These are phyloP conservation scores for Solanum paucissectum DNA, from an alignment of 257 asterid genomes.

Conservation along the genomic window DNA sequence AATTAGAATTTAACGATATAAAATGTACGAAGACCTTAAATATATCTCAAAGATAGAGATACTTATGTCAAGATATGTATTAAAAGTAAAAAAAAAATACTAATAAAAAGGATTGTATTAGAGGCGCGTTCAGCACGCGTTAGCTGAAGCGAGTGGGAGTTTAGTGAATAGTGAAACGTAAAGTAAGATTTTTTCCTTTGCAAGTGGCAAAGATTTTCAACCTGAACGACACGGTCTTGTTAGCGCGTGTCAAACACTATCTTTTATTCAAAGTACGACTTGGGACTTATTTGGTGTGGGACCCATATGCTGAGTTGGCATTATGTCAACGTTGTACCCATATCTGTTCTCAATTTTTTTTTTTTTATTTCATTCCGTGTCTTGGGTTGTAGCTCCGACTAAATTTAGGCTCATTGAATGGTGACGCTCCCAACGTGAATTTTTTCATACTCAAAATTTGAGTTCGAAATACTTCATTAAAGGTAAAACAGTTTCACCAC, in stretches of 20 bases:
- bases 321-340: neutral
- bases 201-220: neutral
- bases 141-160: neutral
- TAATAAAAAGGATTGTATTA: neutral
- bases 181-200: neutral
- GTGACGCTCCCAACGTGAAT: too few relatives aligned
- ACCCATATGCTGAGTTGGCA: neutral
- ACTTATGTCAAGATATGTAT: neutral
- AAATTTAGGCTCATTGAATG: too few relatives aligned
- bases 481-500: rapidly evolving
- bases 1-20: too few relatives aligned
- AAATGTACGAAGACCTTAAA: too few relatives aligned
- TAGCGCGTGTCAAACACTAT: neutral
- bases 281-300: neutral
- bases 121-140: constrained; percentile 2
- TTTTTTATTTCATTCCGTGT: too few relatives aligned
- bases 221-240: neutral
- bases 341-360: neutral
- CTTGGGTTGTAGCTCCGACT: too few relatives aligned
- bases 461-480: too few relatives aligned
- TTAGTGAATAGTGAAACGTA: neutral
- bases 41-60: neutral
- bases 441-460: too few relatives aligned
- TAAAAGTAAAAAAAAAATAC: neutral
- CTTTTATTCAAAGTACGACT: neutral